Evolutionary conservation across 495 filamentous ascomycete species (phyloP).

Genomic region (Penicillium lagena): DNA sequence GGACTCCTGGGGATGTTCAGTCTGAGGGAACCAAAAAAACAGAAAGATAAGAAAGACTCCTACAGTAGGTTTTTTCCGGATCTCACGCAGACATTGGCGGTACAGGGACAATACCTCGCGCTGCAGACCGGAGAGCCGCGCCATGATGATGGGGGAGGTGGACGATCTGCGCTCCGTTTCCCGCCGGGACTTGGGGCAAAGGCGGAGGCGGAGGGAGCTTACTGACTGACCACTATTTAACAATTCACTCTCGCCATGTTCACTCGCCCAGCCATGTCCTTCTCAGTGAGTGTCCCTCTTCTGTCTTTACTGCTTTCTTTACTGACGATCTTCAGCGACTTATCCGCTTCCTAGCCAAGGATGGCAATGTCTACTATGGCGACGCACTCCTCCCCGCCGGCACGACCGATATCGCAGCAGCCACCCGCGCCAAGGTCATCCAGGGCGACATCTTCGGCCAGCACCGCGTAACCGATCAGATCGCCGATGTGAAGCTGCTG

Average conservation of each 20-base stretch:
- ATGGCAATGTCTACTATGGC: conserved; percentile 74
- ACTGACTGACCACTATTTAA: not conserved
- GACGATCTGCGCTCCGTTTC: conserved; percentile 13
- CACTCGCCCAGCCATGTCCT: conserved; percentile 19
- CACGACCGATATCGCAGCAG: conserved; percentile 58
- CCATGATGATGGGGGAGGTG: conserved; percentile 20
- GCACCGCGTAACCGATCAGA: conserved; percentile 62
- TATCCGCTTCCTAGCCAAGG: conserved; percentile 70
- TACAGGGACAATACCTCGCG: conserved; percentile 83
- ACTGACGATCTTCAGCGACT: conserved; percentile 49
- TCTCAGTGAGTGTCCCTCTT: conserved; percentile 23
- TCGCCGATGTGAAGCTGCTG: conserved; percentile 59
- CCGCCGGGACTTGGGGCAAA: conserved; percentile 4
- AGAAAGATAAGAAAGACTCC: conserved; percentile 14
- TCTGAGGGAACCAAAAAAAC: conserved; percentile 1
- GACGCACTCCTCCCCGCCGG: conserved; percentile 71
- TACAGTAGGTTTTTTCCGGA: conserved; percentile 74
- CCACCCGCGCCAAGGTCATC: conserved; percentile 61
- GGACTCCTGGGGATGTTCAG: conserved; percentile 33
- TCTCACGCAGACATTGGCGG: conserved; percentile 73
- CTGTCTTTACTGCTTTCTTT: not conserved
- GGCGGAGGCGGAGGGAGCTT: no score
- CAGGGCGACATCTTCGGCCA: conserved; percentile 67
- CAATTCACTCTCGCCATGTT: not conserved
- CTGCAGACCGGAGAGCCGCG: conserved; percentile 78